Conservation (phyloP, 805 yeast species). For the Yamadazyma paraphyllophila region DNA sequence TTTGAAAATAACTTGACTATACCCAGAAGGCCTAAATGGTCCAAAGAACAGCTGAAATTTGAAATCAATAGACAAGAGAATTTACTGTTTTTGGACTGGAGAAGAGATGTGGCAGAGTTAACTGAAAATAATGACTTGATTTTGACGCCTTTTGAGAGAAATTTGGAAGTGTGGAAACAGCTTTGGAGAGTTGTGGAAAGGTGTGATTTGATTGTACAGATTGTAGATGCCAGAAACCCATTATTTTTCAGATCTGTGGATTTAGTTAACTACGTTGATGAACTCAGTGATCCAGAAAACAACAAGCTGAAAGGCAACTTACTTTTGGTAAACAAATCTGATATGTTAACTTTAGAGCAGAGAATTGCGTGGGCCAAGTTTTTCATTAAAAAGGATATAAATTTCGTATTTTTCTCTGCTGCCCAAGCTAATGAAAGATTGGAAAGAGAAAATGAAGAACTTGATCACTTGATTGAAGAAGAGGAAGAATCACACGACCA, state of each 20-base stretch:
- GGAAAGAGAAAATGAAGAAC: slow-evolving; percentile 52
- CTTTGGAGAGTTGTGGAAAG: slow-evolving; percentile 97
- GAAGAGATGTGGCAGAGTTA: slow-evolving; percentile 80
- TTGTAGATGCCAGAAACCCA: slow-evolving; percentile 97
- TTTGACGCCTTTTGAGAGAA: slow-evolving; percentile 95
- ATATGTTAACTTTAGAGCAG: slow-evolving; percentile 73
- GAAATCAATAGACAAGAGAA: slow-evolving; percentile 86
- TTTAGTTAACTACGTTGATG: slow-evolving; percentile 78
- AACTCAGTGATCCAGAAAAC: slow-evolving; percentile 53
- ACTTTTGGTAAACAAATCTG: slow-evolving; percentile 90
- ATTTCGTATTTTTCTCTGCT: slow-evolving; percentile 92
- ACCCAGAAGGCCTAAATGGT: slow-evolving; percentile 94
- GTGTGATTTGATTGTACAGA: slow-evolving; percentile 90
- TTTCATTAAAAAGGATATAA: slow-evolving; percentile 64
- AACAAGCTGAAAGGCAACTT: slow-evolving; percentile 64
- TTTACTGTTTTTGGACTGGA: slow-evolving; percentile 90
- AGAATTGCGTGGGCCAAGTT: slow-evolving; percentile 85
- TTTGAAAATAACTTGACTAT: slow-evolving; percentile 74
- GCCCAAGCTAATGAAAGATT: slow-evolving; percentile 73
- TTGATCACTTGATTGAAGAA: slow-evolving; percentile 33
- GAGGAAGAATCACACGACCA: slow-evolving; percentile 13
- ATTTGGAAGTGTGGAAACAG: slow-evolving; percentile 97
- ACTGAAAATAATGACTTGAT: slow-evolving; percentile 83
- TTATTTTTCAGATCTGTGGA: slow-evolving; percentile 85
- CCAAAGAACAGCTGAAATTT: slow-evolving; percentile 60